phyloP scores from a whole-genome alignment of 306 rosid genomes.

The Prunus padus region DNA sequence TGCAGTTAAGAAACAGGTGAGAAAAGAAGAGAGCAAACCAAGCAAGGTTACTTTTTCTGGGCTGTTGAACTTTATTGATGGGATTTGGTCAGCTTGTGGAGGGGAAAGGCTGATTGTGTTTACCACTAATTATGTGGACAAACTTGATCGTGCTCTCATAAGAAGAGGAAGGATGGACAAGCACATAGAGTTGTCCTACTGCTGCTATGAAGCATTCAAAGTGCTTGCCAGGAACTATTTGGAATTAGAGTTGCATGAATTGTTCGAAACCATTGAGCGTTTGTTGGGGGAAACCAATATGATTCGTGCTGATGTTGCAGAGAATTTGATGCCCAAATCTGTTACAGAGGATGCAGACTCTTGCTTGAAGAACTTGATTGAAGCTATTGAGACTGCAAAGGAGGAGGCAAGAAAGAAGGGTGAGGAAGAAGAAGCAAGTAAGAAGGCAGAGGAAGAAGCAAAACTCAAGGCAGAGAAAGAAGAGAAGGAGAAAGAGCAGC shows the following conservation, averaged over 20 bases:
- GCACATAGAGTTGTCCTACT: slow-evolving; percentile 62
- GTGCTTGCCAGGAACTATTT: slow-evolving; percentile 62
- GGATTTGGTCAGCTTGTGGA: slow-evolving; percentile 83
- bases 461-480: not conserved
- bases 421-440: slow-evolving; percentile 37
- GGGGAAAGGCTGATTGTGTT: slow-evolving; percentile 62
- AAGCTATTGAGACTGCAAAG: slow-evolving; percentile 44
- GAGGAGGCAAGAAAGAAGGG: slow-evolving; percentile 34
- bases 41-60: slow-evolving; percentile 68
- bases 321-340: slow-evolving; percentile 66
- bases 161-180: slow-evolving; percentile 76
- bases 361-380: slow-evolving; percentile 49
- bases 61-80: slow-evolving; percentile 60
- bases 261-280: slow-evolving; percentile 30
- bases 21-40: slow-evolving; percentile 25
- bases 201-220: slow-evolving; percentile 63
- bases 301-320: slow-evolving; percentile 74
- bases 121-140: slow-evolving; percentile 62
- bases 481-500: not conserved
- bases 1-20: slow-evolving; percentile 12
- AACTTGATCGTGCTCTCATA: slow-evolving; percentile 62
- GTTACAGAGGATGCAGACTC: slow-evolving; percentile 27
- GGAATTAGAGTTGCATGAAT: slow-evolving; percentile 38
- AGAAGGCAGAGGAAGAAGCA: not conserved
- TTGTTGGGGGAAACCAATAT: slow-evolving; percentile 44